These are phyloP conservation scores for Fusarium sp. DNA, from an alignment of 2,329 filamentous ascomycete species.

Conservation along the genomic window DNA sequence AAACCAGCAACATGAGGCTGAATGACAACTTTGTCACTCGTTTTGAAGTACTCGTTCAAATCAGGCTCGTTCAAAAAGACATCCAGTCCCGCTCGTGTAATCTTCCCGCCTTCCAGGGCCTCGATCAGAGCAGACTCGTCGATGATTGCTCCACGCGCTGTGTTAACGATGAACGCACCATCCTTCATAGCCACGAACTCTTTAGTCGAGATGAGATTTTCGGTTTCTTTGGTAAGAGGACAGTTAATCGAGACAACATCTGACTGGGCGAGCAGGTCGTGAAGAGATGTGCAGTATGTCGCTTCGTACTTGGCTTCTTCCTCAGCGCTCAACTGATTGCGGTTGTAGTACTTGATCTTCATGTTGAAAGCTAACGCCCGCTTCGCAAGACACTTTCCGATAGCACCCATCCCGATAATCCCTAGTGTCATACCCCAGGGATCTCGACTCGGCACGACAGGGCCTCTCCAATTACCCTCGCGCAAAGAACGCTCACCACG, in stretches of 20 bases:
- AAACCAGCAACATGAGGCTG: slow-evolving; percentile 61
- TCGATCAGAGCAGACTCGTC: slow-evolving; percentile 62
- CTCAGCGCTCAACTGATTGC: slow-evolving; percentile 51
- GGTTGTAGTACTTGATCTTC: slow-evolving; percentile 60
- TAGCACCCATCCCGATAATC: slow-evolving; percentile 63
- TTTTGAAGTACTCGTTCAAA: slow-evolving; percentile 57
- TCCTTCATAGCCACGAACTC: slow-evolving; percentile 63
- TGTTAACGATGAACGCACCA: slow-evolving; percentile 64
- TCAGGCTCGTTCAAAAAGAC: slow-evolving; percentile 61
- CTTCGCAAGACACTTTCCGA: slow-evolving; percentile 60
- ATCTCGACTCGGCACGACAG: slow-evolving; percentile 55
- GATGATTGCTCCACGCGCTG: slow-evolving; percentile 63
- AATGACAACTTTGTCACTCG: slow-evolving; percentile 57
- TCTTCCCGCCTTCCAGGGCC: slow-evolving; percentile 61
- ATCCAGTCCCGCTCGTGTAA: slow-evolving; percentile 63
- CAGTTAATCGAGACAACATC: slow-evolving; percentile 59
- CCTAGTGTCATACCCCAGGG: slow-evolving; percentile 61
- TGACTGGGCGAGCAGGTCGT: slow-evolving; percentile 56
- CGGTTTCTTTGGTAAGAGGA: slow-evolving; percentile 59
- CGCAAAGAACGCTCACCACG: slow-evolving; percentile 55
- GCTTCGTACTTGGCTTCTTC: slow-evolving; percentile 54
- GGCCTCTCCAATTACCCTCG: slow-evolving; percentile 56
- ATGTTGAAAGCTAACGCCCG: slow-evolving; percentile 59
- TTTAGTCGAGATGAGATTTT: slow-evolving; percentile 54
- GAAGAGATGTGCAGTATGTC: slow-evolving; percentile 54